A percentile compares a stretch with the other conserved stretches of the same genome.
These are phyloP conservation scores for Xylariaceae sp. DNA, from an alignment of 2,329 filamentous ascomycete genomes.

Conservation along the genomic window DNA sequence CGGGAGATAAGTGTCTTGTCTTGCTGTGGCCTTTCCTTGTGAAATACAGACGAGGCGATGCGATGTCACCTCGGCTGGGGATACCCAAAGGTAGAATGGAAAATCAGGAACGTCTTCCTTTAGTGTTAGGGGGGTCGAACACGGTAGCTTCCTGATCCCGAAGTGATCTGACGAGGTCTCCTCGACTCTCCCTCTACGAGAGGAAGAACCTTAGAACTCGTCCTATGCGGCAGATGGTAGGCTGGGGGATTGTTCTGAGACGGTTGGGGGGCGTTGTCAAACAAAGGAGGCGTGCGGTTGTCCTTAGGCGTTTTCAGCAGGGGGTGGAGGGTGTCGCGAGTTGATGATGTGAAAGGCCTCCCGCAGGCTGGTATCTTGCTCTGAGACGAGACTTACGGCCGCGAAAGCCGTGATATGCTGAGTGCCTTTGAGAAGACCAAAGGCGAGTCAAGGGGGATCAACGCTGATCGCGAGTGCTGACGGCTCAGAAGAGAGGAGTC, in stretches of 20 bases:
- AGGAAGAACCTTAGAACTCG: slow-evolving; percentile 97
- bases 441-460: slow-evolving; percentile 42
- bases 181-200: slow-evolving; percentile 98
- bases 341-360: slow-evolving; percentile 63
- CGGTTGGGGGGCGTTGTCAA: slow-evolving; percentile 44
- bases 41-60: slow-evolving; percentile 4
- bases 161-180: slow-evolving; percentile 89
- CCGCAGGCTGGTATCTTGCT: slow-evolving; percentile 65
- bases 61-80: slow-evolving; percentile 4
- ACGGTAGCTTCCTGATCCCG: slow-evolving; percentile 86
- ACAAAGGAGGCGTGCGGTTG: slow-evolving; percentile 43
- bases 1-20: slow-evolving; percentile 19
- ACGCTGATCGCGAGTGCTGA: neutral
- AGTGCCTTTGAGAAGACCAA: slow-evolving; percentile 64
- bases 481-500: neutral
- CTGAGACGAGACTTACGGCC: slow-evolving; percentile 58
- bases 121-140: slow-evolving; percentile 91
- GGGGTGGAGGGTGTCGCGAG: slow-evolving; percentile 54
- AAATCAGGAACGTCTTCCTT: slow-evolving; percentile 25
- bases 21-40: slow-evolving; percentile 14
- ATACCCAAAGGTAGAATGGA: slow-evolving; percentile 15
- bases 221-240: slow-evolving; percentile 99
- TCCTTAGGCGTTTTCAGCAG: slow-evolving; percentile 46
- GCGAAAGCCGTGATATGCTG: slow-evolving; percentile 54
- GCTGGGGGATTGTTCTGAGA: slow-evolving; percentile 52